These are phyloP conservation scores for Ascochyta lentis DNA, from an alignment of 2,329 filamentous ascomycete genomes.

Conservation along the genomic window DNA sequence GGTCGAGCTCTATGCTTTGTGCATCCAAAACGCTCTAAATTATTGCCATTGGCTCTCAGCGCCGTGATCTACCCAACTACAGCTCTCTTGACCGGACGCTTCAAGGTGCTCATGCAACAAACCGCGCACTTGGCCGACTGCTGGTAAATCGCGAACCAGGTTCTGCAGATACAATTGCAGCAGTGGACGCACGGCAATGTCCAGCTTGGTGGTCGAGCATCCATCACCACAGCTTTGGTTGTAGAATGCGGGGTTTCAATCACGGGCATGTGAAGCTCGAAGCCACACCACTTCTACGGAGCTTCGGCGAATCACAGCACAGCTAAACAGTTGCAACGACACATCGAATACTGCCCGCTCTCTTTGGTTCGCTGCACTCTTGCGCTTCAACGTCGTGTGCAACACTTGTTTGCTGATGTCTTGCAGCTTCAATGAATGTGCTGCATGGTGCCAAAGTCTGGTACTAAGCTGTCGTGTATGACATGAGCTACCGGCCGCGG, in stretches of 20 bases:
- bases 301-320: constrained; percentile 30
- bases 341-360: constrained; percentile 14
- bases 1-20: constrained; percentile 28
- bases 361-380: constrained; percentile 12
- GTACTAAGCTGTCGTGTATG: constrained; percentile 12
- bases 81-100: constrained; percentile 12
- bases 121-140: background rate
- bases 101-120: constrained; percentile 11
- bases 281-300: constrained; percentile 20
- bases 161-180: background rate
- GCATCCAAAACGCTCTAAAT: constrained; percentile 9
- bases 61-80: constrained; percentile 9
- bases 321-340: constrained; percentile 18
- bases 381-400: constrained; percentile 3
- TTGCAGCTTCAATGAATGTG: constrained; percentile 1
- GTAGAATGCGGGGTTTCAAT: constrained; percentile 34
- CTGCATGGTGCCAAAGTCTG: constrained; percentile 6
- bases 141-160: background rate
- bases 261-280: constrained; percentile 33
- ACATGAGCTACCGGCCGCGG: constrained; percentile 32
- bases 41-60: constrained; percentile 13
- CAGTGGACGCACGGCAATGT: background rate
- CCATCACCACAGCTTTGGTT: constrained; percentile 3
- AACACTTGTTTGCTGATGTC: constrained; percentile 9
- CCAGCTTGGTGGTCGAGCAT: constrained; percentile 1